Base-by-base conservation (phyloP, 2,329 filamentous ascomycete species). In the Dactylellina sp. region DNA sequence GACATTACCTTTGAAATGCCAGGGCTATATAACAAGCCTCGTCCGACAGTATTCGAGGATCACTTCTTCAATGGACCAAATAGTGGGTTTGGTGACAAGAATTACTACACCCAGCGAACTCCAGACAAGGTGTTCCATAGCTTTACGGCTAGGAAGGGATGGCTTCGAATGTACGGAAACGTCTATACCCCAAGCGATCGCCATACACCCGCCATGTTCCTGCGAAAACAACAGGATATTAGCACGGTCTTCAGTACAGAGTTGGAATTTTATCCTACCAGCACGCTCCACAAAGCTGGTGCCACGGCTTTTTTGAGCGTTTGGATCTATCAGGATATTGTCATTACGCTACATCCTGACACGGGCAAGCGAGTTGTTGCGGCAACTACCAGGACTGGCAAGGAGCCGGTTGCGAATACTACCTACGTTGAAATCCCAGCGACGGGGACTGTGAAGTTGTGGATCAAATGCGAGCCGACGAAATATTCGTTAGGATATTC, bases 121-220 rank as follows among this genome's bases (percentile, higher is more conserved):
- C 85, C 85, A 0, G 74, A 83, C 7, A 84, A 83, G 56, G 78
- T 76, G 1, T 83, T 83, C 28, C 85, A 83, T 75, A 84, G 82
- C 0, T 79, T 87, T 25, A 81, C 79, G 0, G 83, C 84, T 37
- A 79, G 81, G 0, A 82, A 83, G 0, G 81, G 82, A 0, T 78
- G 80, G 52, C 79, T 87, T 0, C 83, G 84, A 2, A 77, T 88
- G 0, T 82, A 84, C 65, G 86, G 86, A 0, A 84, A 83, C 12
- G 84, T 84, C 7, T 88, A 85, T 71, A 82, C 82, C 2, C 81
- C 88, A 0, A 82, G 81, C 0, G 83, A 82, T 9, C 85, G 86
- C 0, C 83, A 84, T 16, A 82, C 82, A 18, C 85, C 86, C 0
- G 84, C 85, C 0, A 81, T 87, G 76, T 81, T 87, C 1, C 78